phyloP scores from a whole-genome alignment of 169 alveolate genomes.

The Babesia bigemina region DNA sequence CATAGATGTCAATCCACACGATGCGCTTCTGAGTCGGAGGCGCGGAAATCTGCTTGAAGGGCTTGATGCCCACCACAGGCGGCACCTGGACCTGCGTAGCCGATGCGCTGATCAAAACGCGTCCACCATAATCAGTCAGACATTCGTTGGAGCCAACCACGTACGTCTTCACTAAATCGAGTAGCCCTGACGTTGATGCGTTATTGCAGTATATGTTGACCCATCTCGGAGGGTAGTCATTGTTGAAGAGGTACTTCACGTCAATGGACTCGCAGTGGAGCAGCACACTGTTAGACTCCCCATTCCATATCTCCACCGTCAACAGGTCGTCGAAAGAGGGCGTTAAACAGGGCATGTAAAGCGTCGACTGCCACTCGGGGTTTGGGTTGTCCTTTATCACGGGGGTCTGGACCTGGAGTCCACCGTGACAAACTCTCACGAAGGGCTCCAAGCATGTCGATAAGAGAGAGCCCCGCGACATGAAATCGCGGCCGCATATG shows the following conservation, averaged over 20 bases:
- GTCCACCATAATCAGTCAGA: conserved; percentile 67
- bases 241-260: conserved; percentile 43
- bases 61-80: conserved; percentile 54
- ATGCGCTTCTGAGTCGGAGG: conserved; percentile 73
- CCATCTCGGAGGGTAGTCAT: conserved; percentile 61
- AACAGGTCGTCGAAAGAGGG: conserved; percentile 79
- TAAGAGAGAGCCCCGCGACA: conserved; percentile 39
- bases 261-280: conserved; percentile 64
- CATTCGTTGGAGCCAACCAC: conserved; percentile 58
- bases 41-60: conserved; percentile 41
- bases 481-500: conserved; percentile 75
- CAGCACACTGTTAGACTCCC: conserved; percentile 28
- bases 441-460: conserved; percentile 73
- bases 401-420: conserved; percentile 77
- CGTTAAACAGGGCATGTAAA: conserved; percentile 77
- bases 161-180: conserved; percentile 43
- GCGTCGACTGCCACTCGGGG: conserved; percentile 83
- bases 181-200: conserved; percentile 26
- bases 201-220: conserved; percentile 67
- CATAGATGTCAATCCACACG: conserved; percentile 76
- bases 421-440: conserved; percentile 82
- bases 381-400: conserved; percentile 79
- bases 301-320: conserved; percentile 72
- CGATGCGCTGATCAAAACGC: conserved; percentile 62
- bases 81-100: conserved; percentile 65